Evolutionary conservation across 805 yeast genomes (phyloP).

Genomic region (Candida awuae): DNA sequence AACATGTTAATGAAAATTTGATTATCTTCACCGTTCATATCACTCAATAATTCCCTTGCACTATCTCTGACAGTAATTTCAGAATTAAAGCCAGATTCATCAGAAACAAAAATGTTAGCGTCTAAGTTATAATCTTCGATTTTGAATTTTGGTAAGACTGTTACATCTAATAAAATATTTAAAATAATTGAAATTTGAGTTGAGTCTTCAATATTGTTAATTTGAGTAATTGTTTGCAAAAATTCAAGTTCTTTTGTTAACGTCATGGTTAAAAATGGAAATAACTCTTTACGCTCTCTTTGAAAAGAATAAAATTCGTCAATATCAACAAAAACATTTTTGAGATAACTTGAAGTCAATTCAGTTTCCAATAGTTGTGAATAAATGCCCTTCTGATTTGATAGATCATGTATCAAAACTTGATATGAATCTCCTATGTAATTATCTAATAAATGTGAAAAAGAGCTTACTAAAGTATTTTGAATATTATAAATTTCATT

Average conservation of each 20-base stretch:
- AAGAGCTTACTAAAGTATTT: slow-evolving; percentile 20
- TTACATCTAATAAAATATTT: slow-evolving; percentile 30
- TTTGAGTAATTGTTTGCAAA: slow-evolving; percentile 22
- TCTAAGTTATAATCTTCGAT: slow-evolving; percentile 48
- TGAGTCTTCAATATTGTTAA: slow-evolving; percentile 12
- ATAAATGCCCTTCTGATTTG: slow-evolving; percentile 16
- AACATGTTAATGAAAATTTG: slow-evolving; percentile 18
- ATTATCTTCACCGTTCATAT: slow-evolving; percentile 38
- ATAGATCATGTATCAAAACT: slow-evolving; percentile 17
- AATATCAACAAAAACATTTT: slow-evolving; percentile 17
- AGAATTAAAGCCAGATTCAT: slow-evolving; percentile 61
- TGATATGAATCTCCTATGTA: slow-evolving; percentile 10
- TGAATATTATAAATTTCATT: slow-evolving; percentile 25
- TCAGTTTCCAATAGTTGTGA: slow-evolving; percentile 10
- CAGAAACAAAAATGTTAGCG: slow-evolving; percentile 62
- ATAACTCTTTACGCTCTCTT: slow-evolving; percentile 20
- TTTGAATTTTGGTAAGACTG: slow-evolving; percentile 36
- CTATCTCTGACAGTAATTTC: slow-evolving; percentile 53
- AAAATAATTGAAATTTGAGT: slow-evolving; percentile 17
- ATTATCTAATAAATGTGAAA: slow-evolving; percentile 16
- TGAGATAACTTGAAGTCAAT: neutral
- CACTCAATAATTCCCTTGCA: slow-evolving; percentile 47
- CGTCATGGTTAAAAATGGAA: slow-evolving; percentile 14
- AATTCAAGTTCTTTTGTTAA: slow-evolving; percentile 28
- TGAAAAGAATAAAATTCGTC: slow-evolving; percentile 16